Evolutionary conservation across 371 early-diverging fungal species (phyloP), one percentile per base, ranked within the genome.

Genomic region (Mortierella sp.): DNA sequence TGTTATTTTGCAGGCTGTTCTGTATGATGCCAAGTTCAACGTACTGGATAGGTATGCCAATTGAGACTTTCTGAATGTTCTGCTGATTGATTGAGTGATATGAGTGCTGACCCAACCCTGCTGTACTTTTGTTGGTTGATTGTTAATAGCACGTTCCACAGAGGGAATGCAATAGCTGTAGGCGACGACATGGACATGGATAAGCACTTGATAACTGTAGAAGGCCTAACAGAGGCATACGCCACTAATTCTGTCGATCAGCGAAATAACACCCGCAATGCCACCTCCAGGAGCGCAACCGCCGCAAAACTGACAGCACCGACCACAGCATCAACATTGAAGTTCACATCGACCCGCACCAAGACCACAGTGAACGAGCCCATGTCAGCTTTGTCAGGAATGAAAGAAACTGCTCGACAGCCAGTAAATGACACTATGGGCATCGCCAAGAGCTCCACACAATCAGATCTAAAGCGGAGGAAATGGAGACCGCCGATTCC

Each of bases 151-250:
- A 80, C 83, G 32, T 90, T 91, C 55, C 65, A 79, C 40, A 87
- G 86, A 64, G 85, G 84, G 30, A 72, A 77, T 14, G 14, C 77
- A 1, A 84, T 89, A 1, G 51, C 51, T 18, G 84, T 78, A 9
- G 92, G 90, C 16, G 89, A 90, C 68, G 92, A 91, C 74, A 60
- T 91, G 45, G 90, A 90, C 60, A 90, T 91, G 84, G 92, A 91
- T 59, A 78, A 83, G 32, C 89, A 90, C 66, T 32, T 91, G 35
- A 86, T 90, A 3, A 87, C 88, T 0, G 76, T 91, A 4, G 91
- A 91, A 59, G 67, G 60, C 26, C 49, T 70, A 64, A 74, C 77
- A 6, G 54, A 49, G 3, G 77, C 67, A 9, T 67, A 66, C 49
- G 77, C 70, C 55, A 63, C 72, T 40, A 69, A 61, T 59, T 43